phyloP scores from a whole-genome alignment of 176 grass and related monocot genomes.

The Leersia perrieri region DNA sequence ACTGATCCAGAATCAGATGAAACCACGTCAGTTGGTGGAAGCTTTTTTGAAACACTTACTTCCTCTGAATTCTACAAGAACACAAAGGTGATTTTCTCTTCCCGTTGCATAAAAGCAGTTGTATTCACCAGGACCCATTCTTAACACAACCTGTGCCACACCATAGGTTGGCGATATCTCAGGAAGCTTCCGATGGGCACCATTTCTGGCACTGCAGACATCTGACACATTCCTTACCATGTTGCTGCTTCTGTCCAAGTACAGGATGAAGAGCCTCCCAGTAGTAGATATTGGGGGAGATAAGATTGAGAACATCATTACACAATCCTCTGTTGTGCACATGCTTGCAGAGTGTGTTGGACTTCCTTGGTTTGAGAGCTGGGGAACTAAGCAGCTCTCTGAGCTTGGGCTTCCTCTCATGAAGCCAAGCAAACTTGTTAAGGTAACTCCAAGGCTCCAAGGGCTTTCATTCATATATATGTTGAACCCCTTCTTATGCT shows the following conservation, averaged over 20 bases:
- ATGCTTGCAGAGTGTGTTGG: slow-evolving; percentile 98
- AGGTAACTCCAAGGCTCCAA: slow-evolving; percentile 40
- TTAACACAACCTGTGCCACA: background rate
- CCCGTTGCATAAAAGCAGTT: background rate
- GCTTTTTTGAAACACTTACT: slow-evolving; percentile 87
- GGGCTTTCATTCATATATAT: background rate
- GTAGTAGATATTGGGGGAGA: slow-evolving; percentile 83
- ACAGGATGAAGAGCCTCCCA: slow-evolving; percentile 96
- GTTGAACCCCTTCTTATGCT: background rate
- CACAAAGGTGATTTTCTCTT: slow-evolving; percentile 71
- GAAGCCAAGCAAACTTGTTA: slow-evolving; percentile 67
- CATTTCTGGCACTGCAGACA: slow-evolving; percentile 90
- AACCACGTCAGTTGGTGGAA: slow-evolving; percentile 60
- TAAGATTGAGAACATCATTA: slow-evolving; percentile 91
- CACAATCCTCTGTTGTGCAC: slow-evolving; percentile 86
- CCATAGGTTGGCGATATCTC: slow-evolving; percentile 81
- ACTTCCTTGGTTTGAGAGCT: slow-evolving; percentile 91
- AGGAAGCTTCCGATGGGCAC: slow-evolving; percentile 89
- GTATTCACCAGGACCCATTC: background rate
- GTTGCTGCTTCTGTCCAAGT: slow-evolving; percentile 90
- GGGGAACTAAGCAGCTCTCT: slow-evolving; percentile 75
- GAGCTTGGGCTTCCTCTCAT: slow-evolving; percentile 83
- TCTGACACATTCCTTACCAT: slow-evolving; percentile 97
- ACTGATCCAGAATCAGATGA: slow-evolving; percentile 48
- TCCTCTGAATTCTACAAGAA: slow-evolving; percentile 98